Evolutionary conservation across 2,329 filamentous ascomycete genomes (phyloP).

Genomic region (Dactylella cylindrospora): DNA sequence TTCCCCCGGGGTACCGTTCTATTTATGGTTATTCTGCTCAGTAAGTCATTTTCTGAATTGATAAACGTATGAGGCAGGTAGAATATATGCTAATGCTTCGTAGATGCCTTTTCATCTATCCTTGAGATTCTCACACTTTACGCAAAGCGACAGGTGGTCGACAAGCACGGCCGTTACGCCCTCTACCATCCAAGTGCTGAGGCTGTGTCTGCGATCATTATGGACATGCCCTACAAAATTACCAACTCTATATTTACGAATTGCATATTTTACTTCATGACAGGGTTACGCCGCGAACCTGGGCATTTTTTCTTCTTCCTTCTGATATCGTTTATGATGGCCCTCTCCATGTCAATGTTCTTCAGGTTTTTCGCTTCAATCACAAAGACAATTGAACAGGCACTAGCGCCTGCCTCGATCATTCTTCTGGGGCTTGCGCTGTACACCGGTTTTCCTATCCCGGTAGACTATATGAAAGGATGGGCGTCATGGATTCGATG

Average conservation of each 20-base stretch:
- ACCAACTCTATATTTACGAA: slow-evolving; percentile 54
- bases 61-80: slow-evolving; percentile 25
- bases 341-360: slow-evolving; percentile 40
- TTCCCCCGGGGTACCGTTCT: slow-evolving; percentile 55
- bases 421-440: slow-evolving; percentile 67
- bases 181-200: slow-evolving; percentile 51
- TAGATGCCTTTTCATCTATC: slow-evolving; percentile 18
- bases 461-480: slow-evolving; percentile 66
- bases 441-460: slow-evolving; percentile 55
- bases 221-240: slow-evolving; percentile 56
- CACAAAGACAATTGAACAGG: slow-evolving; percentile 66
- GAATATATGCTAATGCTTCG: slow-evolving; percentile 55
- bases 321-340: slow-evolving; percentile 52
- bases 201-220: slow-evolving; percentile 52
- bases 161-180: slow-evolving; percentile 54
- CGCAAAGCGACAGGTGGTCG: slow-evolving; percentile 52
- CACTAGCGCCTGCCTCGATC: slow-evolving; percentile 63
- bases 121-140: slow-evolving; percentile 50
- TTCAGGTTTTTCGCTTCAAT: slow-evolving; percentile 70
- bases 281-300: slow-evolving; percentile 54
- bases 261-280: slow-evolving; percentile 58
- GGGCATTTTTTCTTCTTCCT: slow-evolving; percentile 57
- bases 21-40: slow-evolving; percentile 57
- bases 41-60: slow-evolving; percentile 54
- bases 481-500: slow-evolving; percentile 86